Percentiles rank a stretch among this genome's conserved stretches.
These are phyloP conservation scores for Cladorrhinum sp. DNA, from an alignment of 2,329 filamentous ascomycete species.

Conservation along the genomic window DNA sequence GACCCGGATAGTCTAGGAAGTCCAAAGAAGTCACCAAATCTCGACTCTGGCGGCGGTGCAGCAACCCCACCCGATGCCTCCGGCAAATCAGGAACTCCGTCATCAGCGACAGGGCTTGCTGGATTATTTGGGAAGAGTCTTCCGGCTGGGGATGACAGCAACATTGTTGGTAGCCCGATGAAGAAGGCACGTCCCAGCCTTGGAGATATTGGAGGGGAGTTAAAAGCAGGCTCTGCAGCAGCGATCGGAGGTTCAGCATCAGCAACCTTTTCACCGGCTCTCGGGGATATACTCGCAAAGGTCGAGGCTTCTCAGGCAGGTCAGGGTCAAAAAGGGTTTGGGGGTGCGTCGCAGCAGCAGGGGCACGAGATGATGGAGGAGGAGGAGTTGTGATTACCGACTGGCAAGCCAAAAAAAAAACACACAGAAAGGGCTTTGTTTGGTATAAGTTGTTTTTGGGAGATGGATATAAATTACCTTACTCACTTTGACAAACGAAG, in stretches of 20 bases:
- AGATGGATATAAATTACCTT: no score
- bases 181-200: conserved; percentile 71
- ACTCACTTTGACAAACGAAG: no score
- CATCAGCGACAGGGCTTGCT: conserved; percentile 33
- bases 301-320: conserved; percentile 33
- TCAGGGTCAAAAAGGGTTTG: conserved; percentile 23
- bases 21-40: conserved; percentile 45
- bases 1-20: conserved; percentile 56
- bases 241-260: conserved; percentile 21
- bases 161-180: conserved; percentile 63
- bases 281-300: conserved; percentile 42
- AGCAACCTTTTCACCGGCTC: conserved; percentile 36
- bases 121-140: conserved; percentile 43
- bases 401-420: no score
- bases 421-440: no score
- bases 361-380: conserved; percentile 35
- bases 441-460: no score
- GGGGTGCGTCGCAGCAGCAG: conserved; percentile 20
- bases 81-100: background rate
- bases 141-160: conserved; percentile 43
- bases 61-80: conserved; percentile 40
- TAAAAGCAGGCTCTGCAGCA: conserved; percentile 2
- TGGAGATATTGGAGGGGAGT: conserved; percentile 37
- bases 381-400: conserved; percentile 38
- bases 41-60: conserved; percentile 31